Base-by-base conservation (phyloP, 2,329 filamentous ascomycete species). In the Huntiella bhutanensis region DNA sequence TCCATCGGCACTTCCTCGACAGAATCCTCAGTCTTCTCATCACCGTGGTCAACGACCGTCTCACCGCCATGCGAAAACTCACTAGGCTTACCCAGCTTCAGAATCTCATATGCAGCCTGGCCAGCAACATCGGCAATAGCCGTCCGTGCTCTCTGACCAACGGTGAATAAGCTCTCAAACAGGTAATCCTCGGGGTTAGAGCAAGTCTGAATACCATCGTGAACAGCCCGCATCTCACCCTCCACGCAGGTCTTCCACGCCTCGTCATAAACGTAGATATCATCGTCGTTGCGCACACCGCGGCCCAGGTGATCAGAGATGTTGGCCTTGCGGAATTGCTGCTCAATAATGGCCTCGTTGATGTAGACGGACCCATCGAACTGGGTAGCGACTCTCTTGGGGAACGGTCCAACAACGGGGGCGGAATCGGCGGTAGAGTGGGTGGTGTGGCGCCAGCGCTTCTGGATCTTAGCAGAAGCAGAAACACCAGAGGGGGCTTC, bases 91-190 rank as follows among this genome's bases (percentile, higher is more conserved):
- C 11, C 12, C 33, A 49, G 32, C 8, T 43, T 34, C 28, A 49
- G 22, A 12, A 17, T 33, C 3, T 49, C 48, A 10, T 43, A 46
- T 4, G 34, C 48, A 3, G 41, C 43, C 19, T 38, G 10, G 6
- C 43, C 19, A 12, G 48, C 48, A 16, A 43, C 33, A 16, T 46
- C 43, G 13, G 43, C 48, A 49, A 49, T 49, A 6, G 46, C 48
- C n/a, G 43, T 36, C 11, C 40, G 33, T 19, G 48, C 48, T 11
- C 39, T 39, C 28, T 47, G 57, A 33, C 54, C 55, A 4, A 74
- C 56, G 1, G 61, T 67, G 37, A 71, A 72, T 0, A 62, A 59
- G 42, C 70, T 68, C 55, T 65, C 68, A 55, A 73, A 75, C 2
- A 76, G 58, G 49, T 70, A 67, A 10, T 66, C 59, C 11, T 66